These are phyloP conservation scores for Strobilomyces dryophilus DNA, from an alignment of 768 basidiomycete species.

Conservation along the genomic window DNA sequence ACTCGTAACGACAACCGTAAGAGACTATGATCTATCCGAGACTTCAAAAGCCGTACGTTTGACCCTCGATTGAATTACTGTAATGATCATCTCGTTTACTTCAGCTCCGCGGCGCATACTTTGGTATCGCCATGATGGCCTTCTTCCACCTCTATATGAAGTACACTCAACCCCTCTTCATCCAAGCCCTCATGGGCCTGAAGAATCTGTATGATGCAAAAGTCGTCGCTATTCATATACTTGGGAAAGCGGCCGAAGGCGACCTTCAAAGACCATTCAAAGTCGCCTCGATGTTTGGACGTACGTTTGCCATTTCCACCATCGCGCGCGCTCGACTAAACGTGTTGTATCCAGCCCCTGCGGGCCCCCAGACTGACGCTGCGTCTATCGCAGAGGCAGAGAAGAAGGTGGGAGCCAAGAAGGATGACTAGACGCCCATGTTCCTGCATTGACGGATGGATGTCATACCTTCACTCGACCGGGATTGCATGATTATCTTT, in stretches of 20 bases:
- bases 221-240: slow-evolving; percentile 74
- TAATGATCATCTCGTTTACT: not conserved
- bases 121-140: slow-evolving; percentile 81
- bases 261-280: slow-evolving; percentile 92
- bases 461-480: slow-evolving; percentile 1
- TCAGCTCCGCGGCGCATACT: slow-evolving; percentile 63
- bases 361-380: slow-evolving; percentile 81
- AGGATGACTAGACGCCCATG: slow-evolving; percentile 55
- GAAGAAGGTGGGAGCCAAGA: slow-evolving; percentile 76
- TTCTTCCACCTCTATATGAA: slow-evolving; percentile 93
- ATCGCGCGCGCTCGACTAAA: not conserved
- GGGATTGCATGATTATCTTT: not conserved
- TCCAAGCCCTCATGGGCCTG: slow-evolving; percentile 92
- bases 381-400: slow-evolving; percentile 87
- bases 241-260: slow-evolving; percentile 76
- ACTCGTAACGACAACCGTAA: slow-evolving; percentile 85
- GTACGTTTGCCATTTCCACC: slow-evolving; percentile 33
- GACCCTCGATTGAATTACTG: slow-evolving; percentile 18
- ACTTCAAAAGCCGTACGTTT: slow-evolving; percentile 70
- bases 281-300: slow-evolving; percentile 66
- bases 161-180: slow-evolving; percentile 95
- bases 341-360: slow-evolving; percentile 33
- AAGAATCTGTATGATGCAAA: slow-evolving; percentile 89
- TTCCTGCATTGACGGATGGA: slow-evolving; percentile 21
- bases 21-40: slow-evolving; percentile 91